Conservation (phyloP, 2,329 filamentous ascomycete genomes). For the Penicillium carneum region DNA sequence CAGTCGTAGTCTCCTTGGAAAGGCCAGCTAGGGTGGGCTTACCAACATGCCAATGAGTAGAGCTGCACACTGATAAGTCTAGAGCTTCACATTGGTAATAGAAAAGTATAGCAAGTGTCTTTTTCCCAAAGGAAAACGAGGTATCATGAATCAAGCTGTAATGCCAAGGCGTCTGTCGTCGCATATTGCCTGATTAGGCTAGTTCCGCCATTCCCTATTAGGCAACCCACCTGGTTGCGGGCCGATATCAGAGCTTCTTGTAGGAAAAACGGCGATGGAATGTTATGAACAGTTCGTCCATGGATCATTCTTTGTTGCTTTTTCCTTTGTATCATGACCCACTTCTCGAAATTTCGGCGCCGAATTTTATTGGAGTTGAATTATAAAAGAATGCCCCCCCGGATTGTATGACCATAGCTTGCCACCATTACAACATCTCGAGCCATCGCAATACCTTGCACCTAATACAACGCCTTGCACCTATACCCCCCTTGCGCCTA, state of each 20-base stretch:
- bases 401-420: not conserved
- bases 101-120: not conserved
- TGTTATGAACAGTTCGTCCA: constrained; percentile 2
- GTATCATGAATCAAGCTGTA: constrained; percentile 11
- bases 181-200: constrained; percentile 33
- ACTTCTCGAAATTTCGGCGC: constrained; percentile 3
- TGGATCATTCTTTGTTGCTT: constrained; percentile 14
- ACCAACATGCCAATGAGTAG: too few relatives aligned
- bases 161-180: constrained; percentile 23
- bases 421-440: not conserved
- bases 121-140: not conserved
- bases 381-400: constrained; percentile 27
- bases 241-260: constrained; percentile 18
- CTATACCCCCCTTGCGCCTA: too few relatives aligned
- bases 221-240: constrained; percentile 27
- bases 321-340: constrained; percentile 5
- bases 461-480: too few relatives aligned
- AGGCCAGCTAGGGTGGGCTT: not conserved
- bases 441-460: too few relatives aligned
- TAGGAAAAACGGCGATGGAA: not conserved
- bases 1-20: not conserved
- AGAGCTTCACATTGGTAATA: not conserved
- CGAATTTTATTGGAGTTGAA: constrained; percentile 3
- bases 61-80: not conserved
- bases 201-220: constrained; percentile 24